phyloP scores from a whole-genome alignment of 345 rosid species.

The Acer yangbiense region DNA sequence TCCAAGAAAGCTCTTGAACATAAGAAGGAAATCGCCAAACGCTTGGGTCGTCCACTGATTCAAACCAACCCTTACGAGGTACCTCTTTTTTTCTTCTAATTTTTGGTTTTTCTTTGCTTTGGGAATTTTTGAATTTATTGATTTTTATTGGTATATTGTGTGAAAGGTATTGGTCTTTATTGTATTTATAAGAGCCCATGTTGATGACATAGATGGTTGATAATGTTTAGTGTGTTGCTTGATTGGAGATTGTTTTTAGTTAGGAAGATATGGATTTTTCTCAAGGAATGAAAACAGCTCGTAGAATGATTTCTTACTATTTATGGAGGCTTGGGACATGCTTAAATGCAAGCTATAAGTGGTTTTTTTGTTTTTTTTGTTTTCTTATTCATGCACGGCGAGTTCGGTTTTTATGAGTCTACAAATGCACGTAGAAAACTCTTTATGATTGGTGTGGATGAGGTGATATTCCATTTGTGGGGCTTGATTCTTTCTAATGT shows the following conservation, averaged over 20 bases:
- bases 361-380: too few species aligned
- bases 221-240: background rate
- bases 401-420: background rate
- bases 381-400: background rate
- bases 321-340: background rate
- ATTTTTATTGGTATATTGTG: background rate
- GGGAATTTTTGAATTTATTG: background rate
- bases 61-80: conserved; percentile 95
- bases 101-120: background rate
- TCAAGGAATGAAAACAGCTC: background rate
- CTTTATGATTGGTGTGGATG: background rate
- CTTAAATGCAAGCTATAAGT: too few species aligned
- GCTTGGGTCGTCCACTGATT: conserved; percentile 88
- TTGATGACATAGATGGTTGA: background rate
- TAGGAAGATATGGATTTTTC: background rate
- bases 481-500: background rate
- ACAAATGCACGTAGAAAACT: background rate
- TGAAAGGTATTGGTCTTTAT: background rate
- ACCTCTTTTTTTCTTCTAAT: background rate
- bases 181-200: background rate
- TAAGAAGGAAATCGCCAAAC: conserved; percentile 88
- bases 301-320: background rate
- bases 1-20: conserved; percentile 90
- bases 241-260: background rate
- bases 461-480: background rate